Conservation (phyloP, 1,284 basidiomycete genomes). For the Cerioporus squamosus region DNA sequence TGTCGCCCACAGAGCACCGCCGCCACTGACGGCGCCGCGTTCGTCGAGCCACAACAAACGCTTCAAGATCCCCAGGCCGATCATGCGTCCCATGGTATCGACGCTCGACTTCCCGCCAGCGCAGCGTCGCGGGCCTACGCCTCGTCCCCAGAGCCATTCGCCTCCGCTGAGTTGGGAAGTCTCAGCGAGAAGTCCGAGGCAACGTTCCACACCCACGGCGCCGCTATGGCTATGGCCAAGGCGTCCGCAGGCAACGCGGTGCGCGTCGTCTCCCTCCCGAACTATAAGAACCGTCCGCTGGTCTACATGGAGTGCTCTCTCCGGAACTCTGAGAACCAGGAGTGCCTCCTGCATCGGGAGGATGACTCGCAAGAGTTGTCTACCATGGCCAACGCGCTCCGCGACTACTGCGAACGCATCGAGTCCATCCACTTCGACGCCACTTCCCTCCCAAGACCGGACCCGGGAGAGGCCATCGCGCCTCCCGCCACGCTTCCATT, state of each 20-base stretch:
- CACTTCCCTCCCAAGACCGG: background rate
- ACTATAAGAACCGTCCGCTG: background rate
- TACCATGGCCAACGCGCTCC: slow-evolving; percentile 4
- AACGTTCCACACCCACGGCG: background rate
- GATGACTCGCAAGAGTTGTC: background rate
- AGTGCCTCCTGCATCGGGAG: background rate
- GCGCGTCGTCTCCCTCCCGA: slow-evolving; percentile 1
- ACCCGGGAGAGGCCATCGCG: background rate
- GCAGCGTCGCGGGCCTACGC: background rate
- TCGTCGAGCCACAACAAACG: background rate
- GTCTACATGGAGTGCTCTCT: slow-evolving; percentile 4
- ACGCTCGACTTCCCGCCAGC: background rate
- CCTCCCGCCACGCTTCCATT: slow-evolving; percentile 6
- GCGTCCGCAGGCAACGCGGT: background rate
- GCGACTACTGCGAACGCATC: slow-evolving; percentile 1
- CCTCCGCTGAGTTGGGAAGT: background rate
- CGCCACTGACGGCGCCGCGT: background rate
- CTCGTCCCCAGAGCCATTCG: background rate
- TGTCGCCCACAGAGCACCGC: background rate
- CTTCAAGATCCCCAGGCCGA: background rate
- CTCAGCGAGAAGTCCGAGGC: background rate
- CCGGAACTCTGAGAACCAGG: background rate
- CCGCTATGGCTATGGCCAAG: background rate
- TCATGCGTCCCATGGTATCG: background rate
- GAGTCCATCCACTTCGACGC: slow-evolving; percentile 8